Percentiles rank a stretch among this genome's conserved stretches.
These are phyloP conservation scores for Rhazya stricta DNA, from an alignment of 257 asterid genomes.

Conservation along the genomic window DNA sequence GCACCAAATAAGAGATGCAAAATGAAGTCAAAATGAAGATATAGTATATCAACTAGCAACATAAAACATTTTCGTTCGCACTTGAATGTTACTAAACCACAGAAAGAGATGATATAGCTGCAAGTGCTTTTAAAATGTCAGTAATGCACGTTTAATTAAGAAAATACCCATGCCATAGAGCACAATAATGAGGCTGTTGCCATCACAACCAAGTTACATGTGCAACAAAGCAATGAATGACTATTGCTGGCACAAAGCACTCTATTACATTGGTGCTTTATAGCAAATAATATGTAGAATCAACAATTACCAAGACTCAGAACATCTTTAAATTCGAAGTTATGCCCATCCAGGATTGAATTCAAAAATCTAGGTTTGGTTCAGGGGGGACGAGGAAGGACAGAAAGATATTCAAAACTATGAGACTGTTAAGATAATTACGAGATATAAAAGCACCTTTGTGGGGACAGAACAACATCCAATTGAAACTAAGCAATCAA, in stretches of 20 bases:
- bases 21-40: background rate
- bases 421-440: background rate
- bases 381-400: background rate
- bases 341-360: background rate
- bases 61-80: background rate
- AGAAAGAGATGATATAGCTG: background rate
- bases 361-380: background rate
- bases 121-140: background rate
- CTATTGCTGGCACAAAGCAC: background rate
- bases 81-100: background rate
- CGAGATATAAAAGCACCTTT: conserved; percentile 48
- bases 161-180: background rate
- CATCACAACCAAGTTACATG: background rate
- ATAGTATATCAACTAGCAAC: background rate
- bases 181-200: background rate
- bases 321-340: background rate
- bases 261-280: background rate
- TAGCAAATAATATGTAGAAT: background rate
- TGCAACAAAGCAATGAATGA: background rate
- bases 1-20: background rate
- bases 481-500: conserved; percentile 93
- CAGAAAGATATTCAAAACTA: background rate
- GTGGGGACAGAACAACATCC: conserved; percentile 97
- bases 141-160: background rate
- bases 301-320: background rate